These are phyloP conservation scores for Aspergillus eucalypticola DNA, from an alignment of 2,329 filamentous ascomycete species.

Conservation along the genomic window DNA sequence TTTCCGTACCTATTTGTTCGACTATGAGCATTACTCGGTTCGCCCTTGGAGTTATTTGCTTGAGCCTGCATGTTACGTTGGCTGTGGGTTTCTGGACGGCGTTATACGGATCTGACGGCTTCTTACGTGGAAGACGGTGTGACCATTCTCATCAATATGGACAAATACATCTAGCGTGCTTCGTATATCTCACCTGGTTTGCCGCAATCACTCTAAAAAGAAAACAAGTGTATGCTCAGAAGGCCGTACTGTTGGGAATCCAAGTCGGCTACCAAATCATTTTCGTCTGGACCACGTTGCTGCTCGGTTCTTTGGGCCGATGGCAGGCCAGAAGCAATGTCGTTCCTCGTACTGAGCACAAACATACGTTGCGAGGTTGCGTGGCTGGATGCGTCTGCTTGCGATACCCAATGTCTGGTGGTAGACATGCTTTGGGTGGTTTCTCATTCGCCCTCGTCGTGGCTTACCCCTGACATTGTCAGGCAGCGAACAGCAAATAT, in stretches of 20 bases:
- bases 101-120: constrained; percentile 42
- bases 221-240: constrained; percentile 3
- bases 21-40: constrained; percentile 37
- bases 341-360: background rate
- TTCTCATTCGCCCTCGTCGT: background rate
- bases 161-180: constrained; percentile 41
- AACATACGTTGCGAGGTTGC: background rate
- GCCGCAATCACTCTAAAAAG: constrained; percentile 21
- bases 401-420: background rate
- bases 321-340: background rate
- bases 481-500: background rate
- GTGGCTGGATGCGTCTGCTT: background rate
- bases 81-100: constrained; percentile 38
- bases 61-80: constrained; percentile 36
- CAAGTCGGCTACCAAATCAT: background rate
- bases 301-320: background rate
- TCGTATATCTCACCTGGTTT: constrained; percentile 32
- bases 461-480: background rate
- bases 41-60: constrained; percentile 35
- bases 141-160: constrained; percentile 38
- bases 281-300: background rate
- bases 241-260: background rate
- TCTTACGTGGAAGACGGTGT: constrained; percentile 35
- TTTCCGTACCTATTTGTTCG: constrained; percentile 34
- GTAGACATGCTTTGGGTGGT: background rate